Percentiles rank a stretch among this genome's conserved stretches.
Evolutionary conservation across 768 basidiomycete species (phyloP).

Genomic region (Termitomyces sp.): DNA sequence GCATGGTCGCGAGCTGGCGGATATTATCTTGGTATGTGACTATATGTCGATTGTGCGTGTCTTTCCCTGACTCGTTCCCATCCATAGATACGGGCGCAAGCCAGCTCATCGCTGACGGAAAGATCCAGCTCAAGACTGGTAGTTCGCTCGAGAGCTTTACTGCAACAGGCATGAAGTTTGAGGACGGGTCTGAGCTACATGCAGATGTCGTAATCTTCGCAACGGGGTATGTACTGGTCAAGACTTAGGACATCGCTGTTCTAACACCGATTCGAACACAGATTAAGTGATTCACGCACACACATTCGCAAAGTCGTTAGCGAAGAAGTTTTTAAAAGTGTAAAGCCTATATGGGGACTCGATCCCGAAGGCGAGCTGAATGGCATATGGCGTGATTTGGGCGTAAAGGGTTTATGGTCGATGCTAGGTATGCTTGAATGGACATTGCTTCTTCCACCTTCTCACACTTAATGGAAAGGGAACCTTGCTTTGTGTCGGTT

Average conservation of each 20-base stretch:
- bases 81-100: slow-evolving; percentile 9
- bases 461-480: slow-evolving; percentile 20
- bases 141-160: slow-evolving; percentile 36
- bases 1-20: slow-evolving; percentile 49
- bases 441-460: neutral
- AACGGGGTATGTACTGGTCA: slow-evolving; percentile 31
- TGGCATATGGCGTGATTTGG: slow-evolving; percentile 42
- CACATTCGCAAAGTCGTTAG: slow-evolving; percentile 37
- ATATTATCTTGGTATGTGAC: slow-evolving; percentile 53
- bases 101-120: slow-evolving; percentile 53
- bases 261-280: slow-evolving; percentile 11
- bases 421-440: slow-evolving; percentile 40
- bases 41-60: neutral
- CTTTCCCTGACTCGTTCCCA: neutral
- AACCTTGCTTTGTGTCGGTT: slow-evolving; percentile 53
- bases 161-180: slow-evolving; percentile 34
- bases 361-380: slow-evolving; percentile 56
- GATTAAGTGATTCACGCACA: slow-evolving; percentile 35
- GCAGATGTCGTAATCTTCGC: slow-evolving; percentile 29
- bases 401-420: slow-evolving; percentile 47
- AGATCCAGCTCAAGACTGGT: slow-evolving; percentile 64
- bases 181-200: slow-evolving; percentile 30
- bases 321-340: slow-evolving; percentile 30
- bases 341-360: slow-evolving; percentile 56
- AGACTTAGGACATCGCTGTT: neutral